phyloP scores from a whole-genome alignment of 345 rosid species.

The Balakata baccata region DNA sequence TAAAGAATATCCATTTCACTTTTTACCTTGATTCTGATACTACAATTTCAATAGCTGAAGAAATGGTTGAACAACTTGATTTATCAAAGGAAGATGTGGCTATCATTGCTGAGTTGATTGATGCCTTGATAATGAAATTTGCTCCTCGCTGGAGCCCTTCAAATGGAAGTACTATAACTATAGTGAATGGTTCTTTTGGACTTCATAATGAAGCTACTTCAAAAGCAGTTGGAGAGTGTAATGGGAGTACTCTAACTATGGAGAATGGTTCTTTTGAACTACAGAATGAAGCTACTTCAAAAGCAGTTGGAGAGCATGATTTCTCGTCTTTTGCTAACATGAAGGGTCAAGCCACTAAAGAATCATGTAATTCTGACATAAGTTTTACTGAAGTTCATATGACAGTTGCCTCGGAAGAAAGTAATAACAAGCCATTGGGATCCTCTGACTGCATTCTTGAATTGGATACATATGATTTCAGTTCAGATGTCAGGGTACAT shows the following conservation, averaged over 20 bases:
- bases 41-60: conserved; percentile 59
- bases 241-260: conserved; percentile 39
- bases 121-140: conserved; percentile 53
- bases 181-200: conserved; percentile 24
- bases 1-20: conserved; percentile 60
- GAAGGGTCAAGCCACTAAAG: conserved; percentile 23
- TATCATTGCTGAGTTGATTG: conserved; percentile 71
- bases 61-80: conserved; percentile 85
- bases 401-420: conserved; percentile 24
- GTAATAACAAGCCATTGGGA: conserved; percentile 25
- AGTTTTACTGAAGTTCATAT: conserved; percentile 46
- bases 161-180: conserved; percentile 40
- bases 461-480: conserved; percentile 16
- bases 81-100: conserved; percentile 56
- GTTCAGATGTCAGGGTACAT: conserved; percentile 17
- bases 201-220: conserved; percentile 16
- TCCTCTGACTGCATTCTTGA: conserved; percentile 28
- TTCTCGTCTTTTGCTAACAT: conserved; percentile 16
- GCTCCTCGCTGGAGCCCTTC: conserved; percentile 38
- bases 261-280: conserved; percentile 22
- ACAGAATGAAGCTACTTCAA: conserved; percentile 18
- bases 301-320: conserved; percentile 23
- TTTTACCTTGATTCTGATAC: conserved; percentile 77
- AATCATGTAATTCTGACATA: conserved; percentile 47
- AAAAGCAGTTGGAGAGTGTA: conserved; percentile 24